These are phyloP conservation scores for Aegilops longissima DNA, from an alignment of 176 grass and related monocot species.

Conservation along the genomic window DNA sequence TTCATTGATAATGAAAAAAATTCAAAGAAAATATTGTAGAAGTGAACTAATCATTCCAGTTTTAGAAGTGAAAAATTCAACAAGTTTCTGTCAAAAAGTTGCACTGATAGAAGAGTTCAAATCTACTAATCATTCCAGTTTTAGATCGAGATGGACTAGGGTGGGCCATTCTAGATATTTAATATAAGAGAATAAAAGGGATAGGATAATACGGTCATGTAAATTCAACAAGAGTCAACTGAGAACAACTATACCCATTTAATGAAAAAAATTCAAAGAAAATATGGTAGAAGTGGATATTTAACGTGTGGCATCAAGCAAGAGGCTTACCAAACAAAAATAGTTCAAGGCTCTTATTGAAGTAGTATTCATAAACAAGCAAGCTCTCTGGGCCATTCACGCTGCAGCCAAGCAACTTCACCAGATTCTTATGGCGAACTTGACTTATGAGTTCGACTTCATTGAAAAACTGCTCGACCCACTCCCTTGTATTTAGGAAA, in stretches of 20 bases:
- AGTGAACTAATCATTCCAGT: no score
- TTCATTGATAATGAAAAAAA: not conserved
- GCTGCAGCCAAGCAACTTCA: conserved; percentile 81
- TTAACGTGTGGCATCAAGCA: not conserved
- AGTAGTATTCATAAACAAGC: conserved; percentile 90
- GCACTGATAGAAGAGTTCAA: no score
- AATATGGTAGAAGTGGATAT: not conserved
- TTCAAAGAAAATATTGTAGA: not conserved
- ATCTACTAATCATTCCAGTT: no score
- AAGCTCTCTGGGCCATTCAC: conserved; percentile 80
- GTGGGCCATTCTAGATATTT: no score
- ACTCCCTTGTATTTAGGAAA: conserved; percentile 78
- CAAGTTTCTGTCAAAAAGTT: no score
- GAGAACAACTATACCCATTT: no score
- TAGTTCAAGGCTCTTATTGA: conserved; percentile 76
- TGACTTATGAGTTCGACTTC: conserved; percentile 86
- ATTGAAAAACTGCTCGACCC: conserved; percentile 79
- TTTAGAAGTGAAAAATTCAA: no score
- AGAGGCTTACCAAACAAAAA: conserved; percentile 71
- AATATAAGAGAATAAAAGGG: no score
- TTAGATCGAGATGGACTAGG: no score
- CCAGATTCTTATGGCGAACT: conserved; percentile 80
- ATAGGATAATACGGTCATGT: no score
- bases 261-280: not conserved
- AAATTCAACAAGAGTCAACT: no score